phyloP scores from a whole-genome alignment of 1,284 basidiomycete species.

The Hymenochaete sp. region DNA sequence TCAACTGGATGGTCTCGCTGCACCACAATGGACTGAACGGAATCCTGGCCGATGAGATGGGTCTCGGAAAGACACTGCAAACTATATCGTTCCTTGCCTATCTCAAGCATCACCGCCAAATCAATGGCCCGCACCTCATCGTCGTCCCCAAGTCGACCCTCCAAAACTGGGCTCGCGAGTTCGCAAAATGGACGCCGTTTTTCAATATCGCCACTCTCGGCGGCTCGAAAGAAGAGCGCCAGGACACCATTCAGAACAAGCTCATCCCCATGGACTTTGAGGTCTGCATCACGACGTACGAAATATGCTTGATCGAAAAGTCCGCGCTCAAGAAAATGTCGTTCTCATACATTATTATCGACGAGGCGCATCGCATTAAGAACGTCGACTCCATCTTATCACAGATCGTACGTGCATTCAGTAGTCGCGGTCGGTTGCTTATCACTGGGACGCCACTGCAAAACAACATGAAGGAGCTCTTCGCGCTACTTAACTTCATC shows the following conservation, averaged over 20 bases:
- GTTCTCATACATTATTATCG: conserved; percentile 98
- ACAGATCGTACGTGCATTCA: conserved; percentile 91
- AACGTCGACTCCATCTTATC: conserved; percentile 96
- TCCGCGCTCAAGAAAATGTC: conserved; percentile 87
- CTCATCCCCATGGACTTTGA: conserved; percentile 89
- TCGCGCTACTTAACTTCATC: conserved; percentile 93
- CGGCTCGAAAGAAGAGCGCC: conserved; percentile 86
- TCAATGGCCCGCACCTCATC: conserved; percentile 82
- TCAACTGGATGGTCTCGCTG: conserved; percentile 95
- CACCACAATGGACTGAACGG: conserved; percentile 92
- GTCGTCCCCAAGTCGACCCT: conserved; percentile 97
- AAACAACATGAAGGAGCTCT: conserved; percentile 96
- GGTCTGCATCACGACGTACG: conserved; percentile 94
- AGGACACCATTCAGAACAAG: conserved; percentile 68
- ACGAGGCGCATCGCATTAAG: conserved; percentile 99
- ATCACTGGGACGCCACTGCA: conserved; percentile 98
- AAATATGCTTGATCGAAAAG: conserved; percentile 95
- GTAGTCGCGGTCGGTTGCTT: conserved; percentile 80
- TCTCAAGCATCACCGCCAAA: conserved; percentile 78
- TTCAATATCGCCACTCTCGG: conserved; percentile 79
- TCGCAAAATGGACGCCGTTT: conserved; percentile 87
- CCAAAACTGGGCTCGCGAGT: conserved; percentile 95
- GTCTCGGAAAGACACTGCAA: conserved; percentile 96
- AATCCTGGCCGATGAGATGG: conserved; percentile 94
- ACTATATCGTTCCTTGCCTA: conserved; percentile 97